These are phyloP conservation scores for Apiospora koreana DNA, from an alignment of 2,329 filamentous ascomycete genomes.

Conservation along the genomic window DNA sequence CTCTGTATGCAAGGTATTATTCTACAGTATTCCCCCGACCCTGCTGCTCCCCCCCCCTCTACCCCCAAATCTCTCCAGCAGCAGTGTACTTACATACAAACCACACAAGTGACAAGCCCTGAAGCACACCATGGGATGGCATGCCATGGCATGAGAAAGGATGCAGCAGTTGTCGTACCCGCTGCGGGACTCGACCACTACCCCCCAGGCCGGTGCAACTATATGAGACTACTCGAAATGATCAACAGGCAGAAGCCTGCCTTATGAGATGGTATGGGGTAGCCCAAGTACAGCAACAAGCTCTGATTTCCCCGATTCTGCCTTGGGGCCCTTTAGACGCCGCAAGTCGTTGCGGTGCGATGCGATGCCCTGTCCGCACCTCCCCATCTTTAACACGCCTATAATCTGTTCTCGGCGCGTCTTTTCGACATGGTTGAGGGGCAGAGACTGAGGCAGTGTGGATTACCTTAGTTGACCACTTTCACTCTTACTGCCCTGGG, in stretches of 20 bases:
- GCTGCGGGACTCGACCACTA: not conserved
- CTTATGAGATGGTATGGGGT: conserved; percentile 9
- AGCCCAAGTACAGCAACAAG: not conserved
- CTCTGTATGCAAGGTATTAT: conserved; percentile 3
- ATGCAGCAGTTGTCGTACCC: not conserved
- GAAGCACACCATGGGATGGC: not conserved
- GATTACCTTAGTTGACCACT: not conserved
- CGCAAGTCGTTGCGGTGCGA: not conserved
- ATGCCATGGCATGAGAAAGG: not conserved
- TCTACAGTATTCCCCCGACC: not conserved
- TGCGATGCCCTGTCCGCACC: not conserved
- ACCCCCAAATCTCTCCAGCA: not conserved
- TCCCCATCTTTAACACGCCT: conserved; percentile 5
- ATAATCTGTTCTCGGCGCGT: not conserved
- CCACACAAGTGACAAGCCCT: too few relatives aligned
- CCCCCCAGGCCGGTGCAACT: conserved; percentile 4
- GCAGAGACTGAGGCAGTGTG: conserved; percentile 3
- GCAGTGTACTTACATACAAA: too few relatives aligned
- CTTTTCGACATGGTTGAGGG: not conserved
- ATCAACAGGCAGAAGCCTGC: conserved; percentile 17
- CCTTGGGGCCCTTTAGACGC: not conserved
- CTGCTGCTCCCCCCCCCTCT: not conserved
- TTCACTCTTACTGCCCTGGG: not conserved
- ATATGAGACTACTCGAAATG: conserved; percentile 11
- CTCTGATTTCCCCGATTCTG: conserved; percentile 3